Percentiles rank a stretch among this genome's conserved stretches.
These are phyloP conservation scores for Selenicereus undatus DNA, from an alignment of 148 eudicot genomes.

Conservation along the genomic window DNA sequence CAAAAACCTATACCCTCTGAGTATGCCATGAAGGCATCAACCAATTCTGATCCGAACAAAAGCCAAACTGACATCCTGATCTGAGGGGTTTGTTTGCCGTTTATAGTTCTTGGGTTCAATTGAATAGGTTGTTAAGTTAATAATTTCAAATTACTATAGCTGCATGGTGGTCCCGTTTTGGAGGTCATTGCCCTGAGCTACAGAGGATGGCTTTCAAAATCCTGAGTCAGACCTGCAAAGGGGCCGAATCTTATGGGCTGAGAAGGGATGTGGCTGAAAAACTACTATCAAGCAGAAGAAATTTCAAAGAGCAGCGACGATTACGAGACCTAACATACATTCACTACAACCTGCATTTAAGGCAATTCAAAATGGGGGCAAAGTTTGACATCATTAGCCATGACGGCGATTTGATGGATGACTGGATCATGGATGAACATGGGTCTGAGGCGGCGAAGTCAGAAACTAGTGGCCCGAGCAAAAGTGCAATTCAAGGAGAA, in stretches of 20 bases:
- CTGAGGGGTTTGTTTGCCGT: neutral
- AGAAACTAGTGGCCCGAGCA: neutral
- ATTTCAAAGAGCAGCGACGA: slow-evolving; percentile 30
- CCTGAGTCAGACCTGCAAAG: slow-evolving; percentile 64
- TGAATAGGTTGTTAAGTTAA: neutral
- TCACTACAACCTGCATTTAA: slow-evolving; percentile 49
- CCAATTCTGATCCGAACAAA: neutral
- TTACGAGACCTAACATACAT: slow-evolving; percentile 35
- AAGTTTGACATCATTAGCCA: slow-evolving; percentile 21
- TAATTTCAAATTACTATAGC: slow-evolving; percentile 33
- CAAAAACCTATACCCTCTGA: neutral
- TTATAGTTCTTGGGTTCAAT: neutral
- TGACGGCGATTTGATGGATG: slow-evolving; percentile 39
- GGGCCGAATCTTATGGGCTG: slow-evolving; percentile 49
- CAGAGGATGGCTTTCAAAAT: slow-evolving; percentile 51
- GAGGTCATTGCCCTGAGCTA: slow-evolving; percentile 56
- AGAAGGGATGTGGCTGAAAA: slow-evolving; percentile 54
- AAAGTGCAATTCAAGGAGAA: neutral
- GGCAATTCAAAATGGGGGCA: slow-evolving; percentile 28
- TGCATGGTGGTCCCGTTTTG: slow-evolving; percentile 55
- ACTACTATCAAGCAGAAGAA: slow-evolving; percentile 31
- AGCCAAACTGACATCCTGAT: neutral
- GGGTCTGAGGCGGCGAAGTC: neutral
- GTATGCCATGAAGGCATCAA: neutral
- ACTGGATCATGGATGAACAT: slow-evolving; percentile 40